phyloP scores from a whole-genome alignment of 495 filamentous ascomycete species.

The Cudoniella acicularis region DNA sequence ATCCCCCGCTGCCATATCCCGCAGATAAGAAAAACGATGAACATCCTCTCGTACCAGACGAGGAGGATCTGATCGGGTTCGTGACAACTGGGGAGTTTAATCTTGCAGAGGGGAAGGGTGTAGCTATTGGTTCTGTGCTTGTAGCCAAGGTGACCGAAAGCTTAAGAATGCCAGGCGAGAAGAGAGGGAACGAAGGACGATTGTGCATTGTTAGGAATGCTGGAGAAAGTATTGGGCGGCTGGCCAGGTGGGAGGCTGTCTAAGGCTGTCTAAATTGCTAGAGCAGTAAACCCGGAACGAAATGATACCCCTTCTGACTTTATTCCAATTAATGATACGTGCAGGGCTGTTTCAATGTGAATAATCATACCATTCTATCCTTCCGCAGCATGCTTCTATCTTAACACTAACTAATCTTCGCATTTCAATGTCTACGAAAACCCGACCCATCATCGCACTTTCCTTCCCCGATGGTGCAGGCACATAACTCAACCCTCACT shows the following conservation, averaged over 20 bases:
- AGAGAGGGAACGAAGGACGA: slow-evolving; percentile 34
- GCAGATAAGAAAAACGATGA: slow-evolving; percentile 35
- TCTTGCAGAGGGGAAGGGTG: slow-evolving; percentile 69
- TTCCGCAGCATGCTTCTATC: no score
- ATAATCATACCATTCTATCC: no score
- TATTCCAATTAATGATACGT: no score
- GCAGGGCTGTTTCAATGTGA: no score
- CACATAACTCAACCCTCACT: no score
- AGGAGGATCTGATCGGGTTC: slow-evolving; percentile 83
- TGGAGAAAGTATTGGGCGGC: slow-evolving; percentile 69
- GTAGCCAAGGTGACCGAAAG: slow-evolving; percentile 52
- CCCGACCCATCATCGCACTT: no score
- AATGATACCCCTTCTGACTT: no score
- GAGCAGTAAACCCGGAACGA: no score
- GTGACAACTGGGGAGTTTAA: slow-evolving; percentile 85
- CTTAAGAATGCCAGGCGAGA: slow-evolving; percentile 26
- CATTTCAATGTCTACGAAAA: no score
- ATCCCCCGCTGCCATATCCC: slow-evolving; percentile 24
- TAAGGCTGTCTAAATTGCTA: no score
- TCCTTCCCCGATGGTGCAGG: no score
- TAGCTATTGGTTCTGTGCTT: slow-evolving; percentile 69
- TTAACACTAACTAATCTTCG: no score
- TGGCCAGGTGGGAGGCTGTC: slow-evolving; percentile 76
- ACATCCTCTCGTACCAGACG: slow-evolving; percentile 64
- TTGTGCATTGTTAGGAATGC: slow-evolving; percentile 79